These are phyloP conservation scores for Cyanidium caldarium DNA, from an alignment of 23 red algal genomes.

Conservation along the genomic window DNA sequence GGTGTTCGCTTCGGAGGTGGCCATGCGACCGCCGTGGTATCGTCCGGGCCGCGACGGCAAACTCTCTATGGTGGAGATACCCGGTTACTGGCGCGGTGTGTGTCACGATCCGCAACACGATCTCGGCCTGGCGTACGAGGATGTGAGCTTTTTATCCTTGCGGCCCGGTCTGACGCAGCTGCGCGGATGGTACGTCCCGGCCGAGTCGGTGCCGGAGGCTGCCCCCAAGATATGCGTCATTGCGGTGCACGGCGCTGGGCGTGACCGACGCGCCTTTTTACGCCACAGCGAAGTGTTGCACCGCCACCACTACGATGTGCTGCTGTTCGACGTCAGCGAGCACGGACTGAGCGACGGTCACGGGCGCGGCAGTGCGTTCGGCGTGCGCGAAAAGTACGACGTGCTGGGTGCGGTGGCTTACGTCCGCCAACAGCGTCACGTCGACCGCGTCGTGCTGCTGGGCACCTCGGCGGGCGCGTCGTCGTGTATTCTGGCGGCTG, in stretches of 20 bases:
- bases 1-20: conserved; percentile 57
- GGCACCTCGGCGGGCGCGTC: conserved; percentile 87
- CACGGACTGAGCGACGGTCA: conserved; percentile 57
- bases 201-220: not conserved
- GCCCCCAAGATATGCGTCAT: conserved; percentile 8
- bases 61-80: conserved; percentile 29
- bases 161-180: not conserved
- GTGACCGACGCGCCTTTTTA: conserved; percentile 78
- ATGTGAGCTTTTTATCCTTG: conserved; percentile 13
- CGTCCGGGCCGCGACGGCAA: conserved; percentile 9
- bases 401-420: conserved; percentile 52
- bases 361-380: conserved; percentile 43
- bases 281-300: conserved; percentile 34
- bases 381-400: conserved; percentile 68
- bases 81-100: conserved; percentile 56
- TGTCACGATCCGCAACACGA: conserved; percentile 59
- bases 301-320: conserved; percentile 33
- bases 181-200: conserved; percentile 48
- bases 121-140: conserved; percentile 20
- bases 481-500: conserved; percentile 42
- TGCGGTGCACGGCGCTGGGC: conserved; percentile 75
- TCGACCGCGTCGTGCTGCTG: conserved; percentile 31
- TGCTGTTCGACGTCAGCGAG: conserved; percentile 74
- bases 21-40: conserved; percentile 89
- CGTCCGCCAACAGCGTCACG: not conserved